These are phyloP conservation scores for Tetrahymena elliotti DNA, from an alignment of 73 alveolate species.

Conservation along the genomic window DNA sequence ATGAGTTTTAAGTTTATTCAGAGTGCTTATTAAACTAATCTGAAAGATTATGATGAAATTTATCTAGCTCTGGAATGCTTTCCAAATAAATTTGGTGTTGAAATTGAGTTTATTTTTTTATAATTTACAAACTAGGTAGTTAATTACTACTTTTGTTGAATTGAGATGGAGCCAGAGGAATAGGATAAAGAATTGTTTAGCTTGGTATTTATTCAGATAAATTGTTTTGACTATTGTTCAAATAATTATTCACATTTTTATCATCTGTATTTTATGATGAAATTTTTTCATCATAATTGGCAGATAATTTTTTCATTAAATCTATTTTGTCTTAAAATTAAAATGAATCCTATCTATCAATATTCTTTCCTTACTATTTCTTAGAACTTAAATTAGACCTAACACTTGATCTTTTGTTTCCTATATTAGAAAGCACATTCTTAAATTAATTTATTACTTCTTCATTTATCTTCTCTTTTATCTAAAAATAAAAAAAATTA, in stretches of 20 bases:
- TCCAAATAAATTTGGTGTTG: background rate
- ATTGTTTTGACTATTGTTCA: background rate
- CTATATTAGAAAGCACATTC: background rate
- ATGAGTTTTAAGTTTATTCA: background rate
- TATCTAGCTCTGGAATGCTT: background rate
- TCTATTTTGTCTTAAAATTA: background rate
- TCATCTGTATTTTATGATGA: background rate
- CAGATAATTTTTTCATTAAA: background rate
- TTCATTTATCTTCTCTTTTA: background rate
- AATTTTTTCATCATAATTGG: background rate
- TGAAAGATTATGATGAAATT: background rate
- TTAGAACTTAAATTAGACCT: background rate
- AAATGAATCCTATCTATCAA: background rate
- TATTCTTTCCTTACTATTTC: background rate
- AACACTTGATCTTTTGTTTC: background rate
- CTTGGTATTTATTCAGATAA: background rate
- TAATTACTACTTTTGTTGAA: background rate
- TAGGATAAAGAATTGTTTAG: background rate
- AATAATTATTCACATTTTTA: no score
- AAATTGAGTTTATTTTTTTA: no score
- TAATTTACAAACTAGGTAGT: background rate
- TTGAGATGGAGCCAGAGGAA: background rate
- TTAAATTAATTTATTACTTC: background rate
- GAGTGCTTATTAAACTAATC: background rate
- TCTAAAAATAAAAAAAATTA: no score